These are phyloP conservation scores for Clonostachys byssicola DNA, from an alignment of 2,329 filamentous ascomycete species.

Conservation along the genomic window DNA sequence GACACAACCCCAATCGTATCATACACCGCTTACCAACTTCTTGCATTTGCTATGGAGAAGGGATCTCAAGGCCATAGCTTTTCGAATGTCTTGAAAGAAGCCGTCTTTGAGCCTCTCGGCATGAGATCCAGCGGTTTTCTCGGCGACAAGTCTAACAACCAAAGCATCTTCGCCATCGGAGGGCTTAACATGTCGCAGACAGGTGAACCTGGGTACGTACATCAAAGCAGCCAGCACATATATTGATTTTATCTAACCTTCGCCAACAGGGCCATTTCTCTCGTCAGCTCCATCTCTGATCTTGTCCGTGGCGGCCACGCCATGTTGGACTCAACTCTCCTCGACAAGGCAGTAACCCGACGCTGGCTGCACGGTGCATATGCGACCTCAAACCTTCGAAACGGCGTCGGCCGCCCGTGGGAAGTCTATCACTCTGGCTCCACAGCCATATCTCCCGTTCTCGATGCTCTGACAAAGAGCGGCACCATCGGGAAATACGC, in stretches of 20 bases:
- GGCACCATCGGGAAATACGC: slow-evolving; percentile 18
- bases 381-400: slow-evolving; percentile 25
- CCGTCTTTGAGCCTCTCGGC: slow-evolving; percentile 8
- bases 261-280: slow-evolving; percentile 6
- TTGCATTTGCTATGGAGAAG: slow-evolving; percentile 10
- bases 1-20: slow-evolving; percentile 15
- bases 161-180: slow-evolving; percentile 3
- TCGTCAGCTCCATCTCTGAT: slow-evolving; percentile 9
- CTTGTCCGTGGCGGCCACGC: slow-evolving; percentile 11
- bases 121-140: slow-evolving; percentile 8
- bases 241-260: neutral
- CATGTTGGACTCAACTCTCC: slow-evolving; percentile 13
- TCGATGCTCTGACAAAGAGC: slow-evolving; percentile 18
- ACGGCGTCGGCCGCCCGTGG: slow-evolving; percentile 24
- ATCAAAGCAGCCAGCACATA: neutral
- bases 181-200: slow-evolving; percentile 4
- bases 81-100: slow-evolving; percentile 1
- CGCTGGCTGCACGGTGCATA: slow-evolving; percentile 20
- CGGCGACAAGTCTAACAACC: neutral
- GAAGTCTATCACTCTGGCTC: slow-evolving; percentile 20
- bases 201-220: slow-evolving; percentile 11
- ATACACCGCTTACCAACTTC: slow-evolving; percentile 14
- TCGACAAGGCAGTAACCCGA: slow-evolving; percentile 13
- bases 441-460: slow-evolving; percentile 10
- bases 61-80: neutral